Evolutionary conservation across 768 basidiomycete species (phyloP), one percentile per base, ranked within the genome.

Genomic region (Plicaturopsis crispa): DNA sequence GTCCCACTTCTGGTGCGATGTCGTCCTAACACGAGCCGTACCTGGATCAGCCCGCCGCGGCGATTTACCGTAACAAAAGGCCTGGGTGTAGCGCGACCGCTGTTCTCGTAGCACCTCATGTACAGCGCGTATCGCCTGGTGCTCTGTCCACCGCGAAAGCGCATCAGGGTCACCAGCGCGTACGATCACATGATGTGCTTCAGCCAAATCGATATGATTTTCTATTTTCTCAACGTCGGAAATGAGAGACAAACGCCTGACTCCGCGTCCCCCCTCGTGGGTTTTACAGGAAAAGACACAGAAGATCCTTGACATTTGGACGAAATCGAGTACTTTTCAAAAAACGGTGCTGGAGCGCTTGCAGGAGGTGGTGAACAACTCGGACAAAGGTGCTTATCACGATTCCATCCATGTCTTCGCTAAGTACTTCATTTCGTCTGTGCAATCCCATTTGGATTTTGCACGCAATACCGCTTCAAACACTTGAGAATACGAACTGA

Each of bases 271-370:
- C 45, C 40, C 47, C 21, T 32, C 39, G 55, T 55, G 50, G 60
- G 57, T 59, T 54, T 47, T 52, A 62, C 70, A 97, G 93, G 94
- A 96, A 70, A 99, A 99, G 67, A 75, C 87, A 33, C 84, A 84
- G 71, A 98, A 98, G 63, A 80, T 99, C 54, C 78, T 94, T 62
- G 96, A 97, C 65, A 97, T 99, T 53, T 99, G 94, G 94, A 74
- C 72, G 52, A 94, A 93, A 61, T 77, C 80, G 42, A 77, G 71
- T 61, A 94, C 94, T 35, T 99, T 99, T 66, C 83, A 91, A 41
- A 56, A 79, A 52, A 56, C 72, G 50, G 77, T 86, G 56, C 65
- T 93, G 53, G 66, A 78, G 45, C 81, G 79, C 49, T 69, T 96
- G 58, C 66, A 70, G 61, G 74, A 78, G 59, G 65, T 82, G 59